Evolutionary conservation across 805 yeast genomes (phyloP).

Genomic region (Huiozyma naganishii): DNA sequence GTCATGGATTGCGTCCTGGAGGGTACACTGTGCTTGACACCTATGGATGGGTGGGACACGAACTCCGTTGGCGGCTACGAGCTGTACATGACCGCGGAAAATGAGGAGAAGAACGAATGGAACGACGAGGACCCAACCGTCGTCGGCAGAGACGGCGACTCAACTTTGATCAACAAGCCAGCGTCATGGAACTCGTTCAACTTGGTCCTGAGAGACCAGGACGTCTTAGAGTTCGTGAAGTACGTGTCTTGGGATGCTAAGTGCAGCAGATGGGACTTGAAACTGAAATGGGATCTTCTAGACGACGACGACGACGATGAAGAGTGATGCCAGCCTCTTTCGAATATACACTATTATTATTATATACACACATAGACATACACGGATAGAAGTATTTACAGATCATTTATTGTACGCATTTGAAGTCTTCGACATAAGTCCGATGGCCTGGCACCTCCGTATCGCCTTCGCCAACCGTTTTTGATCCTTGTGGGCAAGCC

Average conservation of each 20-base stretch:
- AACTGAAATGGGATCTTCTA: slow-evolving; percentile 67
- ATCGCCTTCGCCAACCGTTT: slow-evolving; percentile 64
- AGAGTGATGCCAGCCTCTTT: background rate
- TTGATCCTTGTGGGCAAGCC: slow-evolving; percentile 57
- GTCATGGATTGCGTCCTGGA: slow-evolving; percentile 39
- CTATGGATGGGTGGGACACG: slow-evolving; percentile 68
- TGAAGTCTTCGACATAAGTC: slow-evolving; percentile 68
- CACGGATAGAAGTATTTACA: slow-evolving; percentile 1
- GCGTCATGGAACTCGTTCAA: slow-evolving; percentile 77
- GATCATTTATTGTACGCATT: slow-evolving; percentile 17
- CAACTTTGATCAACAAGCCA: slow-evolving; percentile 67
- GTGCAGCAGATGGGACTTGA: slow-evolving; percentile 89
- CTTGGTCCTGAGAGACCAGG: slow-evolving; percentile 70
- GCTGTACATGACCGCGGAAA: slow-evolving; percentile 64
- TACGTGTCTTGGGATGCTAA: slow-evolving; percentile 81
- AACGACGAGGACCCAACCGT: slow-evolving; percentile 75
- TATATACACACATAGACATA: background rate
- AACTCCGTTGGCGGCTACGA: slow-evolving; percentile 96
- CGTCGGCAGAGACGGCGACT: slow-evolving; percentile 51
- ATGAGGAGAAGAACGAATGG: slow-evolving; percentile 26
- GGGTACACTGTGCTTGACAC: slow-evolving; percentile 74
- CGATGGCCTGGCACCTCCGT: slow-evolving; percentile 70
- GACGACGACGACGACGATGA: slow-evolving; percentile 19
- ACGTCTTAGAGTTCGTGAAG: slow-evolving; percentile 84
- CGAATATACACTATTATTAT: background rate